A percentile compares a stretch with the other conserved stretches of the same genome.
Conservation (phyloP, 495 filamentous ascomycete genomes). For the Penicillium canariense region DNA sequence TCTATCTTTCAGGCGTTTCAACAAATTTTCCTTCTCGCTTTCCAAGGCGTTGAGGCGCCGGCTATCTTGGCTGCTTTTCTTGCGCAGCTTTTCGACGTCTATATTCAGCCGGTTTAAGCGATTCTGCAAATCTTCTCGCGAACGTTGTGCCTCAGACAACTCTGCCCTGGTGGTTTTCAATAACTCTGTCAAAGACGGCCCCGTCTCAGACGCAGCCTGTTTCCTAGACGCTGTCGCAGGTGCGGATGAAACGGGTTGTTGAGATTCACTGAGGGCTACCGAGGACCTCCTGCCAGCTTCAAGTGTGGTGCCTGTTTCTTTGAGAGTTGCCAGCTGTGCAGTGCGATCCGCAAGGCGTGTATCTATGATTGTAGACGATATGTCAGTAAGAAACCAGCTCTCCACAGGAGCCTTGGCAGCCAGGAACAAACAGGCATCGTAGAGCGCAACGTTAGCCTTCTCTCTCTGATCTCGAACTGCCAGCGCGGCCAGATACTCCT, state of each 20-base stretch:
- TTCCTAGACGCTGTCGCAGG: conserved; percentile 25
- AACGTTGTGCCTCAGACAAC: conserved; percentile 70
- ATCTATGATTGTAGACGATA: conserved; percentile 45
- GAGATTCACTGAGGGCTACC: conserved; percentile 13
- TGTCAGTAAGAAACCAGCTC: conserved; percentile 21
- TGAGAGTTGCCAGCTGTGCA: conserved; percentile 47
- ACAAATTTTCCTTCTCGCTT: conserved; percentile 58
- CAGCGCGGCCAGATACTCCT: conserved; percentile 55
- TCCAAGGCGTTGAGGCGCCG: conserved; percentile 60
- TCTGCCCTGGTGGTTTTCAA: conserved; percentile 57
- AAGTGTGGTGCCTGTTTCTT: conserved; percentile 4
- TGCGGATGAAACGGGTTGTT: conserved; percentile 15
- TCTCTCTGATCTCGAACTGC: conserved; percentile 55
- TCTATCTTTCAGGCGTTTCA: conserved; percentile 66
- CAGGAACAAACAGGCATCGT: conserved; percentile 54
- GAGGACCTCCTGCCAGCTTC: conserved; percentile 4
- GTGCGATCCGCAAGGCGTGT: conserved; percentile 68
- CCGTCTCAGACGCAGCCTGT: conserved; percentile 19
- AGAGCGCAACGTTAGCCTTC: conserved; percentile 53
- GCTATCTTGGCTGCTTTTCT: conserved; percentile 52
- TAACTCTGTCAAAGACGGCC: conserved; percentile 30
- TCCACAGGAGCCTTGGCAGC: background rate
- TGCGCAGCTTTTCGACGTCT: conserved; percentile 58
- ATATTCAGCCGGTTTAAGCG: conserved; percentile 57
- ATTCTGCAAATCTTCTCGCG: conserved; percentile 61